phyloP scores from a whole-genome alignment of 1,139 yeast species.

The Spathaspora sp. region DNA sequence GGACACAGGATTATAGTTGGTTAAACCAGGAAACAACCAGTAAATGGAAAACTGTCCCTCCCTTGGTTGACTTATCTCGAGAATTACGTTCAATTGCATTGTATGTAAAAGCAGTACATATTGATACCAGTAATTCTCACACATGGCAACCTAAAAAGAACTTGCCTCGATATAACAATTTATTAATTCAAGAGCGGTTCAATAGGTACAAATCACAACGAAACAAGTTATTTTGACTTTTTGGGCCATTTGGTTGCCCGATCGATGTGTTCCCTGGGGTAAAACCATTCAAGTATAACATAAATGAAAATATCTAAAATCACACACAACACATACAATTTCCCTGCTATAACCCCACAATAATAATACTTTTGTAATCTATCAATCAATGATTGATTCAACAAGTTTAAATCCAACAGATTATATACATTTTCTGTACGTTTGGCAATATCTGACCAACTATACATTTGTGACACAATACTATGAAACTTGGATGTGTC shows the following conservation, averaged over 20 bases:
- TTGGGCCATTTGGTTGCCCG: slow-evolving; percentile 75
- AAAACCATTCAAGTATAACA: slow-evolving; percentile 63
- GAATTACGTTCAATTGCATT: slow-evolving; percentile 18
- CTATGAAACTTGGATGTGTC: slow-evolving; percentile 78
- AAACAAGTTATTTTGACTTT: neutral
- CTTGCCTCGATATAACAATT: slow-evolving; percentile 21
- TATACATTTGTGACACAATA: slow-evolving; percentile 79
- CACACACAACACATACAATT: slow-evolving; percentile 72
- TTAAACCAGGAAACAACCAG: slow-evolving; percentile 9
- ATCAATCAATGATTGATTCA: slow-evolving; percentile 49
- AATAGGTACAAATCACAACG: slow-evolving; percentile 7
- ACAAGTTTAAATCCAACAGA: slow-evolving; percentile 42
- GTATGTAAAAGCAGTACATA: slow-evolving; percentile 11
- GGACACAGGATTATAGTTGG: slow-evolving; percentile 19
- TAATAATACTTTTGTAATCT: slow-evolving; percentile 61
- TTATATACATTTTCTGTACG: slow-evolving; percentile 84
- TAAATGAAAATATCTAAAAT: slow-evolving; percentile 74
- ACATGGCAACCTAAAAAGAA: slow-evolving; percentile 23
- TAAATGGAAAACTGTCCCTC: slow-evolving; percentile 7
- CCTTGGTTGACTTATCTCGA: slow-evolving; percentile 13
- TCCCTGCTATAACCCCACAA: slow-evolving; percentile 85
- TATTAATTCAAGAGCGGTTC: slow-evolving; percentile 15
- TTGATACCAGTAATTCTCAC: slow-evolving; percentile 5
- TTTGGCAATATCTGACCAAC: slow-evolving; percentile 87
- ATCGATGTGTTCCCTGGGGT: slow-evolving; percentile 71